phyloP scores from a whole-genome alignment of 805 yeast genomes.

The Kurtzmaniella cleridarum region DNA sequence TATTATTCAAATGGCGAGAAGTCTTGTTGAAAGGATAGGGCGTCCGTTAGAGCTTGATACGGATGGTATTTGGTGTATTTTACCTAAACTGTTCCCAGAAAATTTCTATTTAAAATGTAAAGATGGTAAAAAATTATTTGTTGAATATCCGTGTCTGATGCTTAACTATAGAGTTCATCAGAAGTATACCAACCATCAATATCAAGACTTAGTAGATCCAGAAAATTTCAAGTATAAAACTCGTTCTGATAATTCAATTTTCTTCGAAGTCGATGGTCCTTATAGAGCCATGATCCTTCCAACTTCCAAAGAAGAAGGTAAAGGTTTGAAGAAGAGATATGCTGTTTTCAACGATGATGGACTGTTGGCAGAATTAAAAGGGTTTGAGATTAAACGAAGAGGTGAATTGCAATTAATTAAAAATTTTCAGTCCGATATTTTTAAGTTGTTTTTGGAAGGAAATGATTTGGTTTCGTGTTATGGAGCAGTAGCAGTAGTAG shows the following conservation, averaged over 20 bases:
- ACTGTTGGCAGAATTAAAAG: conserved; percentile 88
- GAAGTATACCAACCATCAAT: conserved; percentile 88
- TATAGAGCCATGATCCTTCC: conserved; percentile 96
- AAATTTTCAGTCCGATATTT: conserved; percentile 91
- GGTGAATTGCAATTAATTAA: conserved; percentile 93
- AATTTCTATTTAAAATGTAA: conserved; percentile 65
- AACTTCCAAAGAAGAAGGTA: conserved; percentile 95
- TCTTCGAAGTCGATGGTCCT: conserved; percentile 98
- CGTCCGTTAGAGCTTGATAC: conserved; percentile 95
- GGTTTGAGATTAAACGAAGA: conserved; percentile 93
- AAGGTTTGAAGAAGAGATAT: conserved; percentile 91
- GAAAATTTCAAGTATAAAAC: conserved; percentile 64
- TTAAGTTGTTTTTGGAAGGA: conserved; percentile 88
- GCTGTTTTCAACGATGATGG: conserved; percentile 97
- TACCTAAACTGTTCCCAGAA: conserved; percentile 92
- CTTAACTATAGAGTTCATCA: conserved; percentile 88
- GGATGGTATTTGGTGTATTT: conserved; percentile 99
- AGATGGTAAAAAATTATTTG: conserved; percentile 68
- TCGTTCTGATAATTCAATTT: conserved; percentile 85
- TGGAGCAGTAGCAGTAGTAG: conserved; percentile 83
- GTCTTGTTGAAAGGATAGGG: conserved; percentile 86
- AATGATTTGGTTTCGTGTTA: conserved; percentile 74
- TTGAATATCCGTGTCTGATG: conserved; percentile 96
- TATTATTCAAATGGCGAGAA: conserved; percentile 94
- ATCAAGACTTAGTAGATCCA: conserved; percentile 79